These are phyloP conservation scores for Paraurostyla sp. DNA, from an alignment of 73 alveolate species.

Conservation along the genomic window DNA sequence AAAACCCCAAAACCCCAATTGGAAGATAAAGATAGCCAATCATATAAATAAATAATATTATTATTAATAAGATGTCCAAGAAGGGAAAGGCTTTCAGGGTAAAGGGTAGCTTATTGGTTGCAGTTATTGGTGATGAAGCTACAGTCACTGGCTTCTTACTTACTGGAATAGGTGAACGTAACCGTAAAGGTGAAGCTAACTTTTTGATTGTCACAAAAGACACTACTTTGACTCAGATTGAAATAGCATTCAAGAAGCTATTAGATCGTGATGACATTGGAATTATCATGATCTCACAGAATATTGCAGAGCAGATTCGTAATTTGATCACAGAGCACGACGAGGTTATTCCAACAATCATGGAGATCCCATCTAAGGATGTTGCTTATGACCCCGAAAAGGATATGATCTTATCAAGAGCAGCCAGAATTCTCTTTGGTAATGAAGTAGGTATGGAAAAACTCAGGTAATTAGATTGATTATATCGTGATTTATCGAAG, in stretches of 20 bases:
- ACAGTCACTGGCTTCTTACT: constrained; percentile 95
- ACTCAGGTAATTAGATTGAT: no score
- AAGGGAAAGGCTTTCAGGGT: constrained; percentile 63
- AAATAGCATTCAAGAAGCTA: constrained; percentile 86
- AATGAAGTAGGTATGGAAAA: not conserved
- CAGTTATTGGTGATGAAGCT: constrained; percentile 93
- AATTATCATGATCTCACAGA: constrained; percentile 87
- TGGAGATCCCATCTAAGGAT: constrained; percentile 97
- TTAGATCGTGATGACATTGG: constrained; percentile 95
- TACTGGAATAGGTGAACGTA: constrained; percentile 97
- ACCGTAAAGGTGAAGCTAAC: constrained; percentile 86
- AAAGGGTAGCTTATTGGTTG: constrained; percentile 84
- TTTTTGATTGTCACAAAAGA: constrained; percentile 81
- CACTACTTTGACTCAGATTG: constrained; percentile 80
- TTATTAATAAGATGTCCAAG: constrained; percentile 63
- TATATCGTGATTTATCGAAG: no score
- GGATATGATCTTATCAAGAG: constrained; percentile 77
- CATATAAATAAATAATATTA: not conserved
- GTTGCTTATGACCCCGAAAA: constrained; percentile 93
- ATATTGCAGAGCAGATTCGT: constrained; percentile 92
- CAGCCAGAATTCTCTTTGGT: not conserved
- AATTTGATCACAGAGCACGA: constrained; percentile 91
- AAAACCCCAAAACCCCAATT: no score
- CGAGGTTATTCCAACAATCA: constrained; percentile 93
- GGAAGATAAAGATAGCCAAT: no score